Evolutionary conservation across 257 asterid genomes (phyloP).

Genomic region (Misopates orontium): DNA sequence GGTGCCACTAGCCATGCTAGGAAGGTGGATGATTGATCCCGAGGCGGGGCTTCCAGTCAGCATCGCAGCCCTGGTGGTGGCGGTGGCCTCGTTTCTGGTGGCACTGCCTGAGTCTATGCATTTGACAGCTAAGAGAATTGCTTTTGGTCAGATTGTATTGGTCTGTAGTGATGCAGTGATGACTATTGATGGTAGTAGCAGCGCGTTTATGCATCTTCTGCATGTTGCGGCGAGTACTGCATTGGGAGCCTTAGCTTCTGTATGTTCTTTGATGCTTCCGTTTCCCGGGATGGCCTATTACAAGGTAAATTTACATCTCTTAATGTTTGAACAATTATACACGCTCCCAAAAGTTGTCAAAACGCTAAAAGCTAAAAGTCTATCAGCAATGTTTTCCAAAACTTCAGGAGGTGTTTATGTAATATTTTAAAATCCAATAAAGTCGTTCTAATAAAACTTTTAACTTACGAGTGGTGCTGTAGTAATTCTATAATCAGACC

Average conservation of each 20-base stretch:
- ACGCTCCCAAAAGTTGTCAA: too few species aligned
- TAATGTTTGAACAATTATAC: too few species aligned
- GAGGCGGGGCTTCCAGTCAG: conserved; percentile 26
- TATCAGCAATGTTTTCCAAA: too few species aligned
- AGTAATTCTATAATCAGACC: too few species aligned
- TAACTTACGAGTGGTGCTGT: too few species aligned
- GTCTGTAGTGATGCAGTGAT: conserved; percentile 38
- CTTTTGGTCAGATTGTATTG: conserved; percentile 69
- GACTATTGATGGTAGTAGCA: conserved; percentile 27
- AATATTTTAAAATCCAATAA: too few species aligned
- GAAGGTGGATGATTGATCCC: conserved; percentile 32
- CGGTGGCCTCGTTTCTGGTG: conserved; percentile 43
- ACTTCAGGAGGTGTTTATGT: too few species aligned
- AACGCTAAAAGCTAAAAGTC: too few species aligned
- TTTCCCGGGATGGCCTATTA: conserved; percentile 49
- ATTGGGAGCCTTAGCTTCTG: conserved; percentile 52
- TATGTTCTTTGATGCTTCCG: conserved; percentile 54
- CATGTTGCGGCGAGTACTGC: conserved; percentile 55
- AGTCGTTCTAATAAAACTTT: too few species aligned
- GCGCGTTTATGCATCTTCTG: conserved; percentile 48
- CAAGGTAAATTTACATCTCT: too few species aligned
- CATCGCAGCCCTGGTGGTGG: conserved; percentile 39
- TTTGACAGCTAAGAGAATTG: conserved; percentile 50
- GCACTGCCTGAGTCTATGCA: conserved; percentile 51
- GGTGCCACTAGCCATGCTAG: conserved; percentile 46